Base-by-base conservation (phyloP, 352 stramenopile species). In the Pythium inflatum region DNA sequence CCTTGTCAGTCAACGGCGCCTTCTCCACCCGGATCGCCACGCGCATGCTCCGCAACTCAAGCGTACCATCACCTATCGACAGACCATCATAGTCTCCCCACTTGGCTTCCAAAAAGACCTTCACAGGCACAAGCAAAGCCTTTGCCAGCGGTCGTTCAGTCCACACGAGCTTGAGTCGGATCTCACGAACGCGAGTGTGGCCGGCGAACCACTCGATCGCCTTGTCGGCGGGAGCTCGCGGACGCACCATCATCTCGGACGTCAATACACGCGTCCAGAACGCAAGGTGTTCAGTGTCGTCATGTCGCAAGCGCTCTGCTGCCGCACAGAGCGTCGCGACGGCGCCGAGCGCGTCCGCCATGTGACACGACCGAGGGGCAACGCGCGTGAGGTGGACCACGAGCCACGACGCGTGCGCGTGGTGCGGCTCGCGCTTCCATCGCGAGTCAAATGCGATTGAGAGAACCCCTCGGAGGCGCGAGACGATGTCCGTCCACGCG, bases 241-340 rank as follows among this genome's bases (percentile, higher is more conserved):
- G 62, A 20, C 51, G 38, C 30, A 51, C 62, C 62, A 69, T 69
- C 62, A 69, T 69, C 62, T 62, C 51, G 40, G 62, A 69, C 41
- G 62, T 57, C 20, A 69, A 41, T 30, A 69, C 62, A 13, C 62
- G 62, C 50, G 62, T 69, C 62, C 62, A 69, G 40, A 69, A 69
- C 51, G 62, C 62, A 22, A 50, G 25, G 18, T 69, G 62, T 28
- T 55, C 31, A 7, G 20, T 18, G n/a, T 62, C 62, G 38, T 31
- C 51, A 1, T 57, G 40, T 1, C 62, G 51, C 3, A 69, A 28
- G 2, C 62, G 62, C 28, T 69, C 62, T 11, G 51, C 40, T 5
- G 41, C 40, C 0, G 45, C 51, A 16, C 62, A 69, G 4, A 69
- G 51, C 62, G 50, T 50, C n/a, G 51, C 51, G 9, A 63, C 33